phyloP scores from a whole-genome alignment of 2,329 filamentous ascomycete species.

The Venturia asperata region DNA sequence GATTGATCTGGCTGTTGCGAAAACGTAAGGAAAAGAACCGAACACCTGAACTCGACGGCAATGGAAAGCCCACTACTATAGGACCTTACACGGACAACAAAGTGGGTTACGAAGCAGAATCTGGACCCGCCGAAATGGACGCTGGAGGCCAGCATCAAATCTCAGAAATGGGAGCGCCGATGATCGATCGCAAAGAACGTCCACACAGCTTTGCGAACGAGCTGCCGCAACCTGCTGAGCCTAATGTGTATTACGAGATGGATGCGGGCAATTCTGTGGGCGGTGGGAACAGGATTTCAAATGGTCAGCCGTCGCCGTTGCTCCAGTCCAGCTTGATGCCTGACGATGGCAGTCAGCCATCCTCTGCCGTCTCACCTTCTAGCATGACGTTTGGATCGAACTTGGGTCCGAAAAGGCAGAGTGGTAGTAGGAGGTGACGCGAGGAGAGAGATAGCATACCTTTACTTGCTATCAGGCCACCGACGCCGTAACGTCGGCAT shows the following conservation, averaged over 20 bases:
- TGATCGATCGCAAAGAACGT: constrained; percentile 5
- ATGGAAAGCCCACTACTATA: background rate
- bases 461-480: background rate
- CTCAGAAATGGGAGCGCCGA: constrained; percentile 7
- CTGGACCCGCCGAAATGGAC: constrained; percentile 14
- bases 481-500: background rate
- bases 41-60: constrained; percentile 3
- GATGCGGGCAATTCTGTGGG: constrained; percentile 7
- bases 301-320: background rate
- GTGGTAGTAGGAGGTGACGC: background rate
- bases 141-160: constrained; percentile 15
- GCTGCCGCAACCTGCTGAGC: constrained; percentile 2
- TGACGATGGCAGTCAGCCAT: too few relatives aligned
- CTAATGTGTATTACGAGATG: constrained; percentile 11
- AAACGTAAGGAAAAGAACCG: constrained; percentile 5
- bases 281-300: too few relatives aligned
- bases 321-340: too few relatives aligned
- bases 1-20: constrained; percentile 10
- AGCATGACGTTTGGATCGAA: too few relatives aligned
- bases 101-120: background rate
- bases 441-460: constrained; percentile 15
- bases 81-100: background rate
- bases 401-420: too few relatives aligned
- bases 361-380: too few relatives aligned
- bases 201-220: constrained; percentile 3